Base-by-base conservation (phyloP, 805 yeast species). In the Torulaspora gathmanii region DNA sequence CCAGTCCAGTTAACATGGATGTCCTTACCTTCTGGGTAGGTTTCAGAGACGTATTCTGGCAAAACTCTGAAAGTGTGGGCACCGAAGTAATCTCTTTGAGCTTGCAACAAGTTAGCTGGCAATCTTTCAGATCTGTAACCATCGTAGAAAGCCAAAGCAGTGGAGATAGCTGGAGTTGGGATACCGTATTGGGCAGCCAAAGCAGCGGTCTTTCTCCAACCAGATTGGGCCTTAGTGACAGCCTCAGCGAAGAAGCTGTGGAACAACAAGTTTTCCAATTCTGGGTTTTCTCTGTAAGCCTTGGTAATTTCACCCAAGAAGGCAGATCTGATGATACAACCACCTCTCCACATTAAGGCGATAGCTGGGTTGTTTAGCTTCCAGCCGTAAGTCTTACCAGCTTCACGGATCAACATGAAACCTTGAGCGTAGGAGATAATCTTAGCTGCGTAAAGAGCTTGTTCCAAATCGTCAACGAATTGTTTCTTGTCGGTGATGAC, bases 291-390 rank as follows among this genome's bases (percentile, higher is more conserved):
- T 74, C 93, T 86, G 85, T 83, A 91, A 58, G 99, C 99, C 69
- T 87, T 71, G 58, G 99, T 91, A 74, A 91, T 91, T 73, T 91
- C 97, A 67, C 83, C 97, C 68, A 91, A 78, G 86, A 91, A 91
- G 56, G 91, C 97, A 47, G 99, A 91, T 80, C 98, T 87, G 75
- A 91, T 91, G 72, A 91, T 91, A 80, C 99, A 91, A 63, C 99
- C 99, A 77, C 99, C 99, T 81, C 99, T 84, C 99, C 99, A 91
- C 98, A 91, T 91, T 65, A 93, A 80, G 60, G 98, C 98, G 63
- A 93, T 93, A 50, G 95, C 93, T 61, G 98, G 96, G 82, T 87
- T 86, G 84, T 91, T 93, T 70, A 91, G 79, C 72, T 86, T 82
- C 99, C 99, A 91, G 66, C 83, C 83, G 80, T 88, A 91, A 71